Conservation (phyloP, 148 eudicot species). For the Salicornia ramosissima region DNA sequence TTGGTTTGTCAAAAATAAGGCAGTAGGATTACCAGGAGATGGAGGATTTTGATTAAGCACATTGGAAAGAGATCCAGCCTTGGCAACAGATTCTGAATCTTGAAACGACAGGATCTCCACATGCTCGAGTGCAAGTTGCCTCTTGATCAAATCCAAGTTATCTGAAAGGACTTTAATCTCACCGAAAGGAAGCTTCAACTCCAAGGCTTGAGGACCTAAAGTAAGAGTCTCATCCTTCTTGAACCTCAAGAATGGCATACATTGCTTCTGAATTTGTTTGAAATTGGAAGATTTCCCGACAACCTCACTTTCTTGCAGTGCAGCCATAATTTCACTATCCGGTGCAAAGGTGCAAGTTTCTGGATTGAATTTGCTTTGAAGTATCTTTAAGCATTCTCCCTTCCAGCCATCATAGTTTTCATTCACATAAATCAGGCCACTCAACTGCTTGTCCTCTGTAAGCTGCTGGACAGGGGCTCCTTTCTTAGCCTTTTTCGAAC, state of each 20-base stretch:
- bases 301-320: slow-evolving; percentile 49
- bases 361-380: slow-evolving; percentile 46
- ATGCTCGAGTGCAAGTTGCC: slow-evolving; percentile 66
- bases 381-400: slow-evolving; percentile 68
- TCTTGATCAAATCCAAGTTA: slow-evolving; percentile 54
- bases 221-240: slow-evolving; percentile 73
- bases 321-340: slow-evolving; percentile 57
- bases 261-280: slow-evolving; percentile 65
- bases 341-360: slow-evolving; percentile 52
- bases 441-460: slow-evolving; percentile 40
- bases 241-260: slow-evolving; percentile 89
- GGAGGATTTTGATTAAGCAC: slow-evolving; percentile 69
- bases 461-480: slow-evolving; percentile 32
- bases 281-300: slow-evolving; percentile 48
- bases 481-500: slow-evolving; percentile 56
- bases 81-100: slow-evolving; percentile 44
- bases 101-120: slow-evolving; percentile 50
- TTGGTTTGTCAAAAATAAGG: slow-evolving; percentile 45
- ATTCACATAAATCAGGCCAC: slow-evolving; percentile 64
- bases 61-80: slow-evolving; percentile 46
- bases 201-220: slow-evolving; percentile 75
- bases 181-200: slow-evolving; percentile 76
- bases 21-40: slow-evolving; percentile 86
- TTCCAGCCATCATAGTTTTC: slow-evolving; percentile 91
- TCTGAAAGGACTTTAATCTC: slow-evolving; percentile 67